Conservation (phyloP, 75 land plant genomes). For the Ceratopteris richardii region DNA sequence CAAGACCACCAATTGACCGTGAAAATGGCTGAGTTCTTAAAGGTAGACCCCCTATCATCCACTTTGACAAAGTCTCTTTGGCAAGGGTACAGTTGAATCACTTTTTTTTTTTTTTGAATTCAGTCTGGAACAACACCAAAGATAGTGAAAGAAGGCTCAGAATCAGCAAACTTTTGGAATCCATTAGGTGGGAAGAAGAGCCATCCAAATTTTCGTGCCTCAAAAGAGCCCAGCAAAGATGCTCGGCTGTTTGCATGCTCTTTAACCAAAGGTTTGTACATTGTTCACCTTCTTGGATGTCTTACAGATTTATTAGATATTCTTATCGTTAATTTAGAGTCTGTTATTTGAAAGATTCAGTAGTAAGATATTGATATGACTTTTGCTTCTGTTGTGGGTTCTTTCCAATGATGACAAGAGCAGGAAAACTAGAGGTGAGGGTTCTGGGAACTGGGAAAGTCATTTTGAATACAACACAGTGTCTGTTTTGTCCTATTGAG, state of each 20-base stretch:
- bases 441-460: too few species aligned
- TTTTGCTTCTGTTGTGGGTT: too few species aligned
- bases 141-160: slow-evolving; percentile 79
- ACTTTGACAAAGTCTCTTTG: neutral
- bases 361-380: too few species aligned
- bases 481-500: neutral
- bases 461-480: too few species aligned
- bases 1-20: slow-evolving; percentile 84
- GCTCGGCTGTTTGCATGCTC: slow-evolving; percentile 73
- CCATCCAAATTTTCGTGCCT: slow-evolving; percentile 61
- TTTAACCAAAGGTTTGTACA: slow-evolving; percentile 48
- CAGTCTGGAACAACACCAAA: slow-evolving; percentile 67
- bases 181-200: slow-evolving; percentile 73
- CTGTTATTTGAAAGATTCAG: too few species aligned
- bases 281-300: too few species aligned
- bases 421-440: slow-evolving; percentile 68
- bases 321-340: neutral
- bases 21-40: slow-evolving; percentile 73
- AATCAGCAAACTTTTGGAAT: slow-evolving; percentile 82
- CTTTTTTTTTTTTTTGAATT: neutral
- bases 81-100: neutral
- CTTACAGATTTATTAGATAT: too few species aligned
- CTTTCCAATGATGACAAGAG: too few species aligned
- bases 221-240: slow-evolving; percentile 58
- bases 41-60: slow-evolving; percentile 30